phyloP scores from a whole-genome alignment of 768 basidiomycete species.

The Boletus insuetus region DNA sequence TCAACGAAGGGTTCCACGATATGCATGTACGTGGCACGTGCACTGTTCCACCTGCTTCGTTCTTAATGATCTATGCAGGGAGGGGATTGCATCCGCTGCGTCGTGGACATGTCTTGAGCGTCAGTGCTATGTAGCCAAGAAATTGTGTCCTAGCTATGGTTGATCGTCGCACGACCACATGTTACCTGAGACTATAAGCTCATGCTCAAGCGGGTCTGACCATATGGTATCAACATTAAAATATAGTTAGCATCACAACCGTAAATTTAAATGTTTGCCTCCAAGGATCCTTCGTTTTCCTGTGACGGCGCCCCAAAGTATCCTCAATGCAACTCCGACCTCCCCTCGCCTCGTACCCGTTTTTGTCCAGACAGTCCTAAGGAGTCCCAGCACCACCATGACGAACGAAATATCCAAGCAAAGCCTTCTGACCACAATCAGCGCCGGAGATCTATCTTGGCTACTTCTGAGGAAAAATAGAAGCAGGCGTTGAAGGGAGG shows the following conservation, averaged over 20 bases:
- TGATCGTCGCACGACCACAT: neutral
- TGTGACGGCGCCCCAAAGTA: slow-evolving; percentile 68
- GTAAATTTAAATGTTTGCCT: slow-evolving; percentile 24
- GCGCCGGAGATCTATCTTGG: slow-evolving; percentile 61
- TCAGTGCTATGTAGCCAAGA: neutral
- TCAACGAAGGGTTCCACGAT: slow-evolving; percentile 87
- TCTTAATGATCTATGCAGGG: slow-evolving; percentile 30
- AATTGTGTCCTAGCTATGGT: slow-evolving; percentile 1
- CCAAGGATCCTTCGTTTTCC: slow-evolving; percentile 58
- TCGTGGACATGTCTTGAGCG: slow-evolving; percentile 79
- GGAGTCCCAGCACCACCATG: slow-evolving; percentile 55
- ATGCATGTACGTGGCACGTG: slow-evolving; percentile 81
- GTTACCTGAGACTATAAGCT: neutral
- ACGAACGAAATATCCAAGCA: slow-evolving; percentile 79
- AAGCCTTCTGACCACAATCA: slow-evolving; percentile 67
- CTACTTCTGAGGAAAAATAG: slow-evolving; percentile 54
- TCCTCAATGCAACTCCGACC: slow-evolving; percentile 58
- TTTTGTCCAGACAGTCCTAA: slow-evolving; percentile 60
- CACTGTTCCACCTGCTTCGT: neutral
- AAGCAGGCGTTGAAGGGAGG: slow-evolving; percentile 47
- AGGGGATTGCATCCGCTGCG: slow-evolving; percentile 92
- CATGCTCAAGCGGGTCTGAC: neutral
- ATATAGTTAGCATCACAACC: slow-evolving; percentile 5
- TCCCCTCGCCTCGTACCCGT: slow-evolving; percentile 70
- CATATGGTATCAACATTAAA: slow-evolving; percentile 12